Percentiles rank a stretch among this genome's conserved stretches.
These are phyloP conservation scores for Bipolaris oryzae DNA, from an alignment of 2,329 filamentous ascomycete species.

Conservation along the genomic window DNA sequence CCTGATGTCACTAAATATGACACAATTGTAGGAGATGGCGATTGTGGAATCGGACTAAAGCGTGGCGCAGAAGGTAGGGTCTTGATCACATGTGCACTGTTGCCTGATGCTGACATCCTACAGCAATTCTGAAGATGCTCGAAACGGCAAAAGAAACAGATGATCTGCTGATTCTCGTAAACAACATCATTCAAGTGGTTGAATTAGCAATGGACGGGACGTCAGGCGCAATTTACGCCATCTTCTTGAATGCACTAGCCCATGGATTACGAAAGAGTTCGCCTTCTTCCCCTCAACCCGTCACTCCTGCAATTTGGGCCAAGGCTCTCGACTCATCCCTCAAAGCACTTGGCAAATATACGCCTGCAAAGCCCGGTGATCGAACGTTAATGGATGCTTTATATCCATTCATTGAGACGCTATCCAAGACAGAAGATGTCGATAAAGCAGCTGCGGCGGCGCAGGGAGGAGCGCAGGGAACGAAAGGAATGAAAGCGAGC, in stretches of 20 bases:
- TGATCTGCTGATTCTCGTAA: slow-evolving; percentile 66
- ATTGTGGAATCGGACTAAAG: slow-evolving; percentile 86
- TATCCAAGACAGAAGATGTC: slow-evolving; percentile 69
- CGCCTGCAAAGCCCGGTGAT: slow-evolving; percentile 86
- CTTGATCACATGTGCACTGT: slow-evolving; percentile 40
- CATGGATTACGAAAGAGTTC: slow-evolving; percentile 67
- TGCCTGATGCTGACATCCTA: slow-evolving; percentile 31
- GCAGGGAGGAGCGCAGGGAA: slow-evolving; percentile 75
- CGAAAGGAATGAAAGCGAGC: slow-evolving; percentile 90
- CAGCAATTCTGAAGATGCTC: slow-evolving; percentile 53
- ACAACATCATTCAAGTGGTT: slow-evolving; percentile 66
- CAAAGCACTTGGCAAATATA: slow-evolving; percentile 72
- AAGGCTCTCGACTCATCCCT: slow-evolving; percentile 74
- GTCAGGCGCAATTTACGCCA: slow-evolving; percentile 78
- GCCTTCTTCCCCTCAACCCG: slow-evolving; percentile 51
- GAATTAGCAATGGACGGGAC: slow-evolving; percentile 77
- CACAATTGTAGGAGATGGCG: slow-evolving; percentile 86
- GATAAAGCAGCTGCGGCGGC: slow-evolving; percentile 77
- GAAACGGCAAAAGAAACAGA: slow-evolving; percentile 53
- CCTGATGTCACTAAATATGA: slow-evolving; percentile 70
- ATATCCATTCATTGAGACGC: slow-evolving; percentile 79
- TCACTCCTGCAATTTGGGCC: slow-evolving; percentile 63
- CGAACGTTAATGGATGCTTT: slow-evolving; percentile 90
- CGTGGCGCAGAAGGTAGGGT: slow-evolving; percentile 74
- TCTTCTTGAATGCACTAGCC: slow-evolving; percentile 87